Percentiles rank a stretch among this genome's conserved stretches.
These are phyloP conservation scores for Leccinum obscurum DNA, from an alignment of 768 basidiomycete genomes.

Conservation along the genomic window DNA sequence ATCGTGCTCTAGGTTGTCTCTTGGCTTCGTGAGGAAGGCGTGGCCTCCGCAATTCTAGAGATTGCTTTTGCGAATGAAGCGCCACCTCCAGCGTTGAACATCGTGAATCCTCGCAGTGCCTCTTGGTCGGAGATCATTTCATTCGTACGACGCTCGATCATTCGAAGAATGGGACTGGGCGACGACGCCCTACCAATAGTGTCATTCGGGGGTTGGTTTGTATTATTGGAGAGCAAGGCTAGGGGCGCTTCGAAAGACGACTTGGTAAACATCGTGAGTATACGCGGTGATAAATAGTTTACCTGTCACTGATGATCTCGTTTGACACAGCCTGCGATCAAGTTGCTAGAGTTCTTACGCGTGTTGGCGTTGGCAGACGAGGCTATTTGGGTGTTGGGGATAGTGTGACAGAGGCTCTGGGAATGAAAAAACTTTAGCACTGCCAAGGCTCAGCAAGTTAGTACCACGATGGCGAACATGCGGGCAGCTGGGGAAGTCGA, in stretches of 20 bases:
- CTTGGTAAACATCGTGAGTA: conserved; percentile 33
- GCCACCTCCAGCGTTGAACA: conserved; percentile 31
- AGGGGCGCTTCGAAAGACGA: conserved; percentile 26
- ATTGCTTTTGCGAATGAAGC: conserved; percentile 20
- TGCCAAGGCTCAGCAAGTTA: too few relatives aligned
- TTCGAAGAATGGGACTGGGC: conserved; percentile 1
- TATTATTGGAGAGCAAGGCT: conserved; percentile 23
- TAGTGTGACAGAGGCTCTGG: too few relatives aligned
- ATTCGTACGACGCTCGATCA: not conserved
- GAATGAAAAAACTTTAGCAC: too few relatives aligned
- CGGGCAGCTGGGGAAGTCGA: conserved; percentile 24
- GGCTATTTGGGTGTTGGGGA: too few relatives aligned
- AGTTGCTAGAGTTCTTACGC: conserved; percentile 7
- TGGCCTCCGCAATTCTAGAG: conserved; percentile 35
- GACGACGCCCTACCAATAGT: conserved; percentile 29
- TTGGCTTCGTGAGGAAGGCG: conserved; percentile 45
- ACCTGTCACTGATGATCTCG: not conserved
- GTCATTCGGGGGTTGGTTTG: conserved; percentile 38
- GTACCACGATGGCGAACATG: conserved; percentile 27
- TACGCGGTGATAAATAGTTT: not conserved
- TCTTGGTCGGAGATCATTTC: conserved; percentile 34
- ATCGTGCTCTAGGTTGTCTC: conserved; percentile 35
- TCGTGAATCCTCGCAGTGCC: conserved; percentile 40
- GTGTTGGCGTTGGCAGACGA: too few relatives aligned
- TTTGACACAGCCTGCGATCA: conserved; percentile 33